Base-by-base conservation (phyloP, 352 stramenopile species). In the Phytophthora rubi region DNA sequence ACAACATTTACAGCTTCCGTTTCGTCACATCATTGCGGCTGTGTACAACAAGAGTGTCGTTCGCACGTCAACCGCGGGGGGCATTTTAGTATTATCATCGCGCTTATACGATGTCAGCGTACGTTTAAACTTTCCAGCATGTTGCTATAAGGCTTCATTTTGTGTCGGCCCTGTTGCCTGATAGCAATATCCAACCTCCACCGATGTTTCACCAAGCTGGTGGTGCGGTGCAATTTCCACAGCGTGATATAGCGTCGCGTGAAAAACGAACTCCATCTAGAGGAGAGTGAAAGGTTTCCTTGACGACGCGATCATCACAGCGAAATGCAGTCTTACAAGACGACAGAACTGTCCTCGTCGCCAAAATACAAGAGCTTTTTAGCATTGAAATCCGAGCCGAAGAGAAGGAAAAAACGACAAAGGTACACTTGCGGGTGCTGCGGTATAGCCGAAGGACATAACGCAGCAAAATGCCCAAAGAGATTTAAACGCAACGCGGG, bases 1-100 rank as follows among this genome's bases (percentile, higher is more conserved):
- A 7, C 44, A 63, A 3, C 57, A 57, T 12, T 15, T 64, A 4
- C 58, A 56, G 16, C 47, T 64, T 37, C 58, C 58, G 1, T 64
- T 47, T 13, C 16, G 58, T 0, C 58, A 64, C 32, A 32, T 57
- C 6, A 16, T 51, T 16, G 57, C 57, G 23, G 57, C 45, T 5
- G 4, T 47, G 1, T 63, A 26, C 18, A 35, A n/a, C n/a, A 1
- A 47, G n/a, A 56, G 15, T 55, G 45, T n/a, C 2, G 47, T 5
- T 9, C 45, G 45, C 6, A 44, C 9, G 4, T 16, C 37, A 44
- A 44, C 37, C 13, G 2, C 13, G 4, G 13, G 37, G 37, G 13
- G 26, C 26, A 30, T 30, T 30, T 16, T 1, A 44, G 13, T 44
- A 44, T 44, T 44, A 16, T 44, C 37, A 44, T 44, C 37, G 9